Conservation (phyloP, 139 green algal species). For the Coelastrella sp. region DNA sequence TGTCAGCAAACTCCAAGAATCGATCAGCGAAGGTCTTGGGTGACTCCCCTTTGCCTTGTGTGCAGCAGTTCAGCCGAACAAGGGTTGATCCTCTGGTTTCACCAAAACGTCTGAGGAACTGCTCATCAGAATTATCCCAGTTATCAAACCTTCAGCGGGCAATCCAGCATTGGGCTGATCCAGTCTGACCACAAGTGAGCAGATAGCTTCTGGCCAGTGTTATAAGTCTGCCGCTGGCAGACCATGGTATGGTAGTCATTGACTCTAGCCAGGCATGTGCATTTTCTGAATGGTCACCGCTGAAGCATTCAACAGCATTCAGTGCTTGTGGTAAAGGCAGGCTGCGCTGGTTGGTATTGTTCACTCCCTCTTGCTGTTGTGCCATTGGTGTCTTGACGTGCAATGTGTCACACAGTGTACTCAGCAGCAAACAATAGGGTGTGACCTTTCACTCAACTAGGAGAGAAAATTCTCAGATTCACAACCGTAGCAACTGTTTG, state of each 20-base stretch:
- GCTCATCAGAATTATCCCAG: neutral
- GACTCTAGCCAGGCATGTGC: slow-evolving; percentile 1
- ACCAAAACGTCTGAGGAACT: neutral
- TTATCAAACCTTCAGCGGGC: neutral
- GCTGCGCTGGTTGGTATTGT: neutral
- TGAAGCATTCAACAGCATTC: neutral
- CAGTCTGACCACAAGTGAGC: neutral
- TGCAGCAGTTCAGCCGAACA: neutral
- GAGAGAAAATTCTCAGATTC: too few species aligned
- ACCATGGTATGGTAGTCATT: neutral
- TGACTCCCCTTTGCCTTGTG: neutral
- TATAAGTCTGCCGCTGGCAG: neutral
- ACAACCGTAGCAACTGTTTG: too few species aligned
- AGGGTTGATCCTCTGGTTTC: neutral
- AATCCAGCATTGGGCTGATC: neutral
- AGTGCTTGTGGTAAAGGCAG: neutral
- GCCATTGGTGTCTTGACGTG: too few species aligned
- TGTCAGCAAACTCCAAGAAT: neutral
- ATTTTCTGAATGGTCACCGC: neutral
- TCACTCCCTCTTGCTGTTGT: neutral
- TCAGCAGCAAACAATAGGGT: too few species aligned
- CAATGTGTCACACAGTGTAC: too few species aligned
- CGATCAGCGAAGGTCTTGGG: slow-evolving; percentile 1
- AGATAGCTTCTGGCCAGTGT: neutral
- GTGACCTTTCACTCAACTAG: too few species aligned